Conservation (phyloP, 768 basidiomycete species). For the Boletus tomentosulus region DNA sequence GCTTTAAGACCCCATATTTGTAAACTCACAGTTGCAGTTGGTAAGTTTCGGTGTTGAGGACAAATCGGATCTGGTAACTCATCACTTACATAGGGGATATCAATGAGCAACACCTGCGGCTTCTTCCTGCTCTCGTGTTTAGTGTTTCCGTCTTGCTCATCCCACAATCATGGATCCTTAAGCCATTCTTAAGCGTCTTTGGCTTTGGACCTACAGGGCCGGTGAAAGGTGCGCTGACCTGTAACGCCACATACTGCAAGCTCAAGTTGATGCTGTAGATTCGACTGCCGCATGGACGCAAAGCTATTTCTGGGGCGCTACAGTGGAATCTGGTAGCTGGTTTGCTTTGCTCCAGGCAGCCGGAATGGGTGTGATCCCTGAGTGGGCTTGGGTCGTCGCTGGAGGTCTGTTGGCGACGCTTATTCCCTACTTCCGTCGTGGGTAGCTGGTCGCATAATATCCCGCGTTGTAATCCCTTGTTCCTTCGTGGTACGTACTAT, state of each 20-base stretch:
- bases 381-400: constrained; percentile 1
- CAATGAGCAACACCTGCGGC: too few species aligned
- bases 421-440: background rate
- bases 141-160: too few species aligned
- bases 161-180: too few species aligned
- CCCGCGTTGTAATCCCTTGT: background rate
- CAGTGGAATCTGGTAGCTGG: constrained; percentile 5
- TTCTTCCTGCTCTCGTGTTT: too few species aligned
- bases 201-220: constrained; percentile 11
- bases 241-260: fast-evolving
- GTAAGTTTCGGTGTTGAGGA: too few species aligned
- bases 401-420: background rate
- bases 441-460: background rate
- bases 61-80: too few species aligned
- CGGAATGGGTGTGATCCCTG: constrained; percentile 7
- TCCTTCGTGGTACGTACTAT: background rate
- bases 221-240: constrained; percentile 6
- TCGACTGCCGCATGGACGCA: constrained; percentile 15
- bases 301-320: background rate
- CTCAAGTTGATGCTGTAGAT: background rate
- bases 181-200: too few species aligned
- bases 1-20: too few species aligned
- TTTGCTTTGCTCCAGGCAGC: constrained; percentile 15
- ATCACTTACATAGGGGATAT: too few species aligned
- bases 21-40: too few species aligned